Conservation (phyloP, 2,329 filamentous ascomycete species). For the Neonectria neomacrospora region DNA sequence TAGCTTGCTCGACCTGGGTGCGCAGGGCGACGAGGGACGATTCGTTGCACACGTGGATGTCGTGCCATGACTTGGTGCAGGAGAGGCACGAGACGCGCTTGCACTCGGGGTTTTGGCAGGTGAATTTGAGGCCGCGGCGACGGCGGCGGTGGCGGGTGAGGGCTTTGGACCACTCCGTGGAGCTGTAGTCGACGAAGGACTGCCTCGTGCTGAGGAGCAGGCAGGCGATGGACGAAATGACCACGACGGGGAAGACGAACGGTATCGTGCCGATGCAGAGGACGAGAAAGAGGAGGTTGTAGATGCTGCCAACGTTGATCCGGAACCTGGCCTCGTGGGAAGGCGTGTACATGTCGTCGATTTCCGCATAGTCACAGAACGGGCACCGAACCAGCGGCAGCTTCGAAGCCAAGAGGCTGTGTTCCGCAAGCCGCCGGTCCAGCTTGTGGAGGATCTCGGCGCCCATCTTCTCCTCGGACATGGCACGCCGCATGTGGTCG, state of each 20-base stretch:
- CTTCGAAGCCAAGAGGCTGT: slow-evolving; percentile 77
- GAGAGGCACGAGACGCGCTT: slow-evolving; percentile 78
- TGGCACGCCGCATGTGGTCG: slow-evolving; percentile 76
- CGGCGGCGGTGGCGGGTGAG: slow-evolving; percentile 75
- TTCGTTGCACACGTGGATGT: slow-evolving; percentile 92
- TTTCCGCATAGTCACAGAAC: slow-evolving; percentile 91
- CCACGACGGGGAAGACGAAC: slow-evolving; percentile 63
- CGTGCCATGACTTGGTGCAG: slow-evolving; percentile 85
- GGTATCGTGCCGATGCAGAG: slow-evolving; percentile 65
- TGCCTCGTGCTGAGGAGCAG: slow-evolving; percentile 56
- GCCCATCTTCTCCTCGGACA: slow-evolving; percentile 75
- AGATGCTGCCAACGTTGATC: slow-evolving; percentile 63
- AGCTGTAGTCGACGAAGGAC: slow-evolving; percentile 55
- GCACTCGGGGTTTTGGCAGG: slow-evolving; percentile 78
- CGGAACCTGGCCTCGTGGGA: slow-evolving; percentile 64
- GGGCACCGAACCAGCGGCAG: slow-evolving; percentile 85
- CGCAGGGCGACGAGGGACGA: slow-evolving; percentile 83
- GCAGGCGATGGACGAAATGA: slow-evolving; percentile 59
- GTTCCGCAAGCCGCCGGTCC: slow-evolving; percentile 81
- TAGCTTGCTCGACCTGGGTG: slow-evolving; percentile 90
- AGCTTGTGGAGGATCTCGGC: slow-evolving; percentile 78
- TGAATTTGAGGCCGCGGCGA: slow-evolving; percentile 79
- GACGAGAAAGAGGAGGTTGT: slow-evolving; percentile 61
- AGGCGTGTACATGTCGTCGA: slow-evolving; percentile 79
- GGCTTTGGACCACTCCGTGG: slow-evolving; percentile 65